Base-by-base conservation (phyloP, 371 early-diverging fungal species). In the Actinomortierella wolfii region DNA sequence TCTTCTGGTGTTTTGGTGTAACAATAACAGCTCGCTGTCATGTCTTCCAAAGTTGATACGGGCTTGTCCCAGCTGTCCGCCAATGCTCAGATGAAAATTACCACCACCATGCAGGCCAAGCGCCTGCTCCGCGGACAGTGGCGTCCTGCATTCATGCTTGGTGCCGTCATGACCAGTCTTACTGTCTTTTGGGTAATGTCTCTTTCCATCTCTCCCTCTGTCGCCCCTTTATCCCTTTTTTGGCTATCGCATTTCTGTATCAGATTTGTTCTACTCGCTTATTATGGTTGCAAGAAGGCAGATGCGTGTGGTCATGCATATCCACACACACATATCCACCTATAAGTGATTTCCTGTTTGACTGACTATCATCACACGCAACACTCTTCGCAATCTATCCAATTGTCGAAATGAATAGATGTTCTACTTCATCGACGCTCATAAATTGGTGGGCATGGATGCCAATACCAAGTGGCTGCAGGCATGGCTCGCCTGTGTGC, bases 111-210 rank as follows among this genome's bases (percentile, higher is more conserved):
- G 76, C 76, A 75, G 50, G 69, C 76, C 43, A 69, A 65, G 46
- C 61, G 65, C 2, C 50, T 73, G 7, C 67, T 73, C 25, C 67
- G 74, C 2, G 74, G 74, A 4, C 74, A 73, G 41, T 73, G 74
- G 74, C 74, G 74, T 24, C 74, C 74, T n/a, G 74, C 67, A 23
- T 43, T 73, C 21, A 73, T 73, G 74, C 23, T 66, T 17, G 56
- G 52, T 13, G 62, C 62, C 9, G 50, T 48, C 43, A 59, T 67
- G 57, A 24, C 56, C 9, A 51, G 54, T 14, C 26, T 73, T 3
- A 66, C 67, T 0, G 58, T 66, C 43, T 73, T 73, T 50, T 73
- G 74, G 71, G 71, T 65, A 65, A 20, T 34, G 29, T 21, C 34
- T 34, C 11, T 34, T 34, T 34, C 11, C 11, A 6, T 11, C 34